phyloP scores from a whole-genome alignment of 2,329 filamentous ascomycete genomes.

The Cladosporium sp. region DNA sequence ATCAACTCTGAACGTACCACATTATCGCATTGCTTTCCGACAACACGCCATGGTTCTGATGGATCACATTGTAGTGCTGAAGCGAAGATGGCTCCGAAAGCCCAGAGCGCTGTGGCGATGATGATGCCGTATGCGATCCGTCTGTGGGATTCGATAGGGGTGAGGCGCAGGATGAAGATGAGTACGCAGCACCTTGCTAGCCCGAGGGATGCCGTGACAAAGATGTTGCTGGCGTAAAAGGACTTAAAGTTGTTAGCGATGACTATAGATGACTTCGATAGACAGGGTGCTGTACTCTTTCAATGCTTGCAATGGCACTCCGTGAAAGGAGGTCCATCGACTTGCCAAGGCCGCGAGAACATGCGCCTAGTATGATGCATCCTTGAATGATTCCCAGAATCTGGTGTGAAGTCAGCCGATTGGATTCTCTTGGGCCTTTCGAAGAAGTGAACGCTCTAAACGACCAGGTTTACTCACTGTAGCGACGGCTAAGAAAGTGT shows the following conservation, averaged over 20 bases:
- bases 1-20: not conserved
- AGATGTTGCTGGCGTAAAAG: slow-evolving; percentile 18
- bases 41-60: slow-evolving; percentile 13
- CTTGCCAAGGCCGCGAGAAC: slow-evolving; percentile 17
- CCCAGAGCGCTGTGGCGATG: slow-evolving; percentile 13
- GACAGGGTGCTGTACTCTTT: not conserved
- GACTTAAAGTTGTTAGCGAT: slow-evolving; percentile 8
- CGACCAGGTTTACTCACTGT: slow-evolving; percentile 11
- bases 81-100: slow-evolving; percentile 14
- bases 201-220: slow-evolving; percentile 15
- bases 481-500: slow-evolving; percentile 14
- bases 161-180: slow-evolving; percentile 17
- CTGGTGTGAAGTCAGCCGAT: not conserved
- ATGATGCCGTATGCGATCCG: slow-evolving; percentile 13
- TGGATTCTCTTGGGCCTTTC: too few species aligned
- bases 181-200: slow-evolving; percentile 17
- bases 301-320: not conserved
- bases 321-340: slow-evolving; percentile 12
- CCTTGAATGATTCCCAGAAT: slow-evolving; percentile 15
- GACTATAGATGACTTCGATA: not conserved
- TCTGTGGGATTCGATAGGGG: slow-evolving; percentile 15
- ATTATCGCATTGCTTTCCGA: not conserved
- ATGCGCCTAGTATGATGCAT: slow-evolving; percentile 16
- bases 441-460: too few species aligned
- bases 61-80: slow-evolving; percentile 18